phyloP scores from a whole-genome alignment of 2,329 filamentous ascomycete species.

The Diaporthe destruens region DNA sequence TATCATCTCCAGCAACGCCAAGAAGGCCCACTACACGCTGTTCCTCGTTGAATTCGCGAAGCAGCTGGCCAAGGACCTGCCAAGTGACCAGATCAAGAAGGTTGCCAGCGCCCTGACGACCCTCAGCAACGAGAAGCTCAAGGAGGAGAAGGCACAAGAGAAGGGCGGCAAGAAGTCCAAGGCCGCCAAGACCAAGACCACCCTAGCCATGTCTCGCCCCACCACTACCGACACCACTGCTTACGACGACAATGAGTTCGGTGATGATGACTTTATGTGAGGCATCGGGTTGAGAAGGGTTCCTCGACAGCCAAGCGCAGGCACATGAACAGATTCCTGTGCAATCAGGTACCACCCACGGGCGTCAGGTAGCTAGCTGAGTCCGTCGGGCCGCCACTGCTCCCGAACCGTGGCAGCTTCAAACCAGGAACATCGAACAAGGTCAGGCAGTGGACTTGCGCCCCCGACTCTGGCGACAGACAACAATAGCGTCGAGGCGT shows the following conservation, averaged over 20 bases:
- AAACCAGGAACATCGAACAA: not conserved
- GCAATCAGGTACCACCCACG: not conserved
- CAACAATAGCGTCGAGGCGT: constrained; percentile 6
- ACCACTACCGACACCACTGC: constrained; percentile 74
- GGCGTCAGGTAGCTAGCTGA: not conserved
- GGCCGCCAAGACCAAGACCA: constrained; percentile 94
- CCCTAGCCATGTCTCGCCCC: constrained; percentile 75
- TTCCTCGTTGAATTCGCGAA: constrained; percentile 94
- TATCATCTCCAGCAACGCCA: constrained; percentile 78
- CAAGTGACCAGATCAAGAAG: constrained; percentile 97
- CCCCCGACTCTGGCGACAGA: not conserved
- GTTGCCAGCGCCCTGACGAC: constrained; percentile 88
- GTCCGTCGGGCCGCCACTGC: not conserved
- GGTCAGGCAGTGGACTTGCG: constrained; percentile 6
- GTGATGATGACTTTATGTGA: constrained; percentile 69
- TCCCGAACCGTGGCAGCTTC: not conserved
- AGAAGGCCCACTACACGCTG: constrained; percentile 90
- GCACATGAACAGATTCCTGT: not conserved
- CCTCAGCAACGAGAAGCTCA: constrained; percentile 96
- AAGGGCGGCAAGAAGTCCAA: constrained; percentile 98
- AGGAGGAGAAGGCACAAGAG: constrained; percentile 94
- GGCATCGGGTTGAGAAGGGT: not conserved
- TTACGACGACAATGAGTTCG: constrained; percentile 82
- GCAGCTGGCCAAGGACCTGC: constrained; percentile 86
- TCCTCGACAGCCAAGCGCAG: constrained; percentile 15